A percentile compares a stretch with the other conserved stretches of the same genome.
Evolutionary conservation across 192 early-diverging fungal species (phyloP).

Genomic region (Coemansia umbellata): DNA sequence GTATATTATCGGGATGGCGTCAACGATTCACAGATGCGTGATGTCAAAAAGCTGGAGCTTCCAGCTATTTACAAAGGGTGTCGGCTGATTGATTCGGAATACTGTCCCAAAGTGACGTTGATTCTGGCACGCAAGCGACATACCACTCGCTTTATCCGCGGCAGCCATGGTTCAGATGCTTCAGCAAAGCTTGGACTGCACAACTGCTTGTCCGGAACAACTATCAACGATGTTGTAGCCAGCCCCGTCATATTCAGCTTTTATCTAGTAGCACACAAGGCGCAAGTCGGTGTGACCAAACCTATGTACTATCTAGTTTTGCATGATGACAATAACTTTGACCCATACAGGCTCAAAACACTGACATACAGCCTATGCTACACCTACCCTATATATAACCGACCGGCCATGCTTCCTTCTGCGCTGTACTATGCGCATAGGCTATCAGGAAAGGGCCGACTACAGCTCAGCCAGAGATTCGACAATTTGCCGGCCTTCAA

Average conservation of each 20-base stretch:
- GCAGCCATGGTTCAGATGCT: background rate
- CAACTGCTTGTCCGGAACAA: conserved; percentile 32
- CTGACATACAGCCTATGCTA: conserved; percentile 30
- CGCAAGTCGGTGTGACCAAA: conserved; percentile 14
- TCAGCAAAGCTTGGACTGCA: background rate
- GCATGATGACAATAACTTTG: conserved; percentile 22
- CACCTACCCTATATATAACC: conserved; percentile 19
- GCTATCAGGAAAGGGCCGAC: conserved; percentile 21
- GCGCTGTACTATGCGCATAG: conserved; percentile 42
- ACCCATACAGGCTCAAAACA: background rate
- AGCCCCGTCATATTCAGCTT: conserved; percentile 19
- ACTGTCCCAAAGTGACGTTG: conserved; percentile 15
- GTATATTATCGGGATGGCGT: conserved; percentile 60
- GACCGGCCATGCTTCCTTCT: conserved; percentile 28
- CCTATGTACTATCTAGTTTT: conserved; percentile 29
- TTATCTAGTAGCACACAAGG: conserved; percentile 18
- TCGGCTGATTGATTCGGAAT: conserved; percentile 10
- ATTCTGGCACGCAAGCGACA: conserved; percentile 35
- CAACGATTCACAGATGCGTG: conserved; percentile 23
- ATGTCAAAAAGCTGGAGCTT: conserved; percentile 25
- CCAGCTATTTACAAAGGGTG: conserved; percentile 16
- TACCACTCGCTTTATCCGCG: conserved; percentile 12
- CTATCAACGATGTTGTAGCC: background rate
- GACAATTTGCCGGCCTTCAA: conserved; percentile 4
- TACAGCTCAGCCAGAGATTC: conserved; percentile 18